Evolutionary conservation across 2,329 filamentous ascomycete species (phyloP).

Genomic region (Cadophora sp.): DNA sequence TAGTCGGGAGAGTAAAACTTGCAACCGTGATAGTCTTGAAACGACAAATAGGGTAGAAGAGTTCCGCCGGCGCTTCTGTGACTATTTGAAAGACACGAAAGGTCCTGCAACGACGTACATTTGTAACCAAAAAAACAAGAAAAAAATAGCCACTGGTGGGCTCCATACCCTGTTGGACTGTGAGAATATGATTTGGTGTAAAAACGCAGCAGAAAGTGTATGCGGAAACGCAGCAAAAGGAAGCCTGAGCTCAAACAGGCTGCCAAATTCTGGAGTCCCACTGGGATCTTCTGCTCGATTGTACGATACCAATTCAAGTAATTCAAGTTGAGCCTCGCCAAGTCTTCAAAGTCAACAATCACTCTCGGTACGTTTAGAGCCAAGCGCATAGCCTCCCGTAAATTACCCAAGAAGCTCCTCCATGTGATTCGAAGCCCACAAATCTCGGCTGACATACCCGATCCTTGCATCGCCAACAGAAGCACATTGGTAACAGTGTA

Average conservation of each 20-base stretch:
- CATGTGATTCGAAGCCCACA: constrained; percentile 10
- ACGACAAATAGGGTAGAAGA: too few relatives aligned
- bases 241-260: not conserved
- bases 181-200: too few relatives aligned
- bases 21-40: too few relatives aligned
- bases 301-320: not conserved
- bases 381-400: constrained; percentile 11
- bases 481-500: too few relatives aligned
- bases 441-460: not conserved
- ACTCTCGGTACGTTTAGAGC: not conserved
- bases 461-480: not conserved
- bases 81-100: too few relatives aligned
- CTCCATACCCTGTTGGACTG: too few relatives aligned
- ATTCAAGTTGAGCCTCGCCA: not conserved
- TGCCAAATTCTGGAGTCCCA: not conserved
- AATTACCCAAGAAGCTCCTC: constrained; percentile 8
- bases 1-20: too few relatives aligned
- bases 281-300: not conserved
- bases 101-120: too few relatives aligned
- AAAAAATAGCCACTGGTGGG: too few relatives aligned
- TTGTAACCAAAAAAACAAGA: too few relatives aligned
- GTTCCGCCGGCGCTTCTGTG: too few relatives aligned
- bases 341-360: constrained; percentile 3
- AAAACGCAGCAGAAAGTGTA: too few relatives aligned
- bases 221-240: not conserved